phyloP scores from a whole-genome alignment of 1,284 basidiomycete genomes.

The Ustilago vetiveriae region DNA sequence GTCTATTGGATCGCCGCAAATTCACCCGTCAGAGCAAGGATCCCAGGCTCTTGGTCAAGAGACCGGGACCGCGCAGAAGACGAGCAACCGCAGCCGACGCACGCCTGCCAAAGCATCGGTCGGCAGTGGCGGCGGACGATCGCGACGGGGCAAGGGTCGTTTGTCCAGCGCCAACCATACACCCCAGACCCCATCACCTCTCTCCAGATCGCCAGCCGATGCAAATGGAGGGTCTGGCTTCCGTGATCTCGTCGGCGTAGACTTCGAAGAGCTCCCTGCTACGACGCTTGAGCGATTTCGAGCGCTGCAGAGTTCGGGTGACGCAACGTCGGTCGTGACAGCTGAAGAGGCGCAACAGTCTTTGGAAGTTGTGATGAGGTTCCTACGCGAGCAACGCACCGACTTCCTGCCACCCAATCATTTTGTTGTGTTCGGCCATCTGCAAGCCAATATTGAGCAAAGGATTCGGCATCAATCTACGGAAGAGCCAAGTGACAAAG shows the following conservation, averaged over 20 bases:
- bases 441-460: conserved; percentile 45
- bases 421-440: conserved; percentile 35
- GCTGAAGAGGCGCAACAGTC: conserved; percentile 40
- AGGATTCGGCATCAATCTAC: conserved; percentile 17
- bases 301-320: conserved; percentile 11
- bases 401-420: conserved; percentile 35
- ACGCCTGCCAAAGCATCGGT: conserved; percentile 4
- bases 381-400: conserved; percentile 42
- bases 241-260: not conserved
- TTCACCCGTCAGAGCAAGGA: conserved; percentile 3
- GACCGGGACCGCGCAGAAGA: conserved; percentile 8
- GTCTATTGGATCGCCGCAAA: conserved; percentile 3
- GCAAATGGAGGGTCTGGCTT: conserved; percentile 1
- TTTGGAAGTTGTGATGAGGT: conserved; percentile 34
- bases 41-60: conserved; percentile 1
- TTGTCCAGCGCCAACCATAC: conserved; percentile 30
- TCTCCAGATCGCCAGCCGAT: conserved; percentile 34
- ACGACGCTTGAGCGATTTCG: conserved; percentile 24
- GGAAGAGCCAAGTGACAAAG: conserved; percentile 2
- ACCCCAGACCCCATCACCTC: conserved; percentile 38
- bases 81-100: conserved; percentile 13
- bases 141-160: conserved; percentile 27
- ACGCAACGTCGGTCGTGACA: conserved; percentile 22
- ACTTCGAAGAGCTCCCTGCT: conserved; percentile 16
- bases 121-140: conserved; percentile 16